Percentiles rank a stretch among this genome's conserved stretches.
Evolutionary conservation across 176 grass and related monocot genomes (phyloP).

Genomic region (Aegilops speltoides): DNA sequence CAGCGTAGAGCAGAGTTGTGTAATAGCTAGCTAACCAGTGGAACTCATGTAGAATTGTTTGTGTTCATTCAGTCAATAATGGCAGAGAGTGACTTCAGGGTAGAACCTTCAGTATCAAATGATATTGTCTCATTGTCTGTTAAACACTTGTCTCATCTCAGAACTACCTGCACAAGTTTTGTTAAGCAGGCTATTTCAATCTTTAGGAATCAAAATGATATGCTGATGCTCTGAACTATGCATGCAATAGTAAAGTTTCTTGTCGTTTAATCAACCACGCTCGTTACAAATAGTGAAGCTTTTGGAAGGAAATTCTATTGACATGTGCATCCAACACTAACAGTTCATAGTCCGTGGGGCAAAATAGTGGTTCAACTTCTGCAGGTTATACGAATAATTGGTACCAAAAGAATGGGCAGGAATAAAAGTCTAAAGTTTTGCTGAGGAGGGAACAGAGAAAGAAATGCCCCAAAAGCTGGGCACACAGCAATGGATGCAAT

Average conservation of each 20-base stretch:
- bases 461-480: neutral
- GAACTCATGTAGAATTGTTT: conserved; percentile 35
- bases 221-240: neutral
- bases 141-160: conserved; percentile 3
- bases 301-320: neutral
- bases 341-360: neutral
- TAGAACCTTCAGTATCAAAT: conserved; percentile 29
- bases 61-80: conserved; percentile 13
- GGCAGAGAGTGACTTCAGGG: conserved; percentile 22
- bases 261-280: neutral
- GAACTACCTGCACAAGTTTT: conserved; percentile 6
- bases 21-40: conserved; percentile 28
- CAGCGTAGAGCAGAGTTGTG: conserved; percentile 19
- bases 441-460: conserved; percentile 12
- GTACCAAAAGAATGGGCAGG: neutral
- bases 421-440: conserved; percentile 8
- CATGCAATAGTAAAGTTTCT: neutral
- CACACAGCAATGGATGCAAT: neutral
- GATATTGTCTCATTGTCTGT: neutral
- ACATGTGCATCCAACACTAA: conserved; percentile 2
- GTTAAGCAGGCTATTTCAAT: neutral
- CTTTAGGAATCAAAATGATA: conserved; percentile 12
- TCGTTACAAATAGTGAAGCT: neutral
- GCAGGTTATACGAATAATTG: neutral
- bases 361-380: neutral